These are phyloP conservation scores for Ceratocystis cacaofunesta DNA, from an alignment of 2,329 filamentous ascomycete genomes.

Conservation along the genomic window DNA sequence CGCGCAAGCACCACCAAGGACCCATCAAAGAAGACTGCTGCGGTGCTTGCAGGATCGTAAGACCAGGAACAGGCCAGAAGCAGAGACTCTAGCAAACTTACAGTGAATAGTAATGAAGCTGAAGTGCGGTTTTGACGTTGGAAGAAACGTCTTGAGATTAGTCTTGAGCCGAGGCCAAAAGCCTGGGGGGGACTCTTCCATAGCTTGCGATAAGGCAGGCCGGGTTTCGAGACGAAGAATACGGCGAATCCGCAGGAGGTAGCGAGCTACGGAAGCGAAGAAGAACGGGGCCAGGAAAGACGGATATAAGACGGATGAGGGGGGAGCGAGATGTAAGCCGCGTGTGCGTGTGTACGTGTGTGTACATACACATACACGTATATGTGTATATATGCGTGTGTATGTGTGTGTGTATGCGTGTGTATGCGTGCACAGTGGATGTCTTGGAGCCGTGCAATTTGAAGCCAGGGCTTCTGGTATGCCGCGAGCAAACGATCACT, in stretches of 20 bases:
- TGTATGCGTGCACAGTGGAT: neutral
- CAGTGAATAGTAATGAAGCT: constrained; percentile 75
- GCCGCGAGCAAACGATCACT: neutral
- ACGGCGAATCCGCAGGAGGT: neutral
- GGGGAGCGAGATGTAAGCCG: neutral
- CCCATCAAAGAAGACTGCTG: neutral
- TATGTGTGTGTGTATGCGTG: neutral
- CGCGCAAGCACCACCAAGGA: neutral
- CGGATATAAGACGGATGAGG: neutral
- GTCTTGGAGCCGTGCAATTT: neutral
- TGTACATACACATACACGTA: too few relatives aligned
- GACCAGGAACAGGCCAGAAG: neutral
- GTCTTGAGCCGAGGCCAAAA: constrained; percentile 32
- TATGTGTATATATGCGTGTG: neutral
- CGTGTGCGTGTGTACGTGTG: neutral
- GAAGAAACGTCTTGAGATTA: constrained; percentile 38
- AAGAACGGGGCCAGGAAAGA: neutral
- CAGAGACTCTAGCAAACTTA: constrained; percentile 28
- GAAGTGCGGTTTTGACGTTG: constrained; percentile 50
- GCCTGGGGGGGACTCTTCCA: constrained; percentile 16
- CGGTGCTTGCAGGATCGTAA: constrained; percentile 7
- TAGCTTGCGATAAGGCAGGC: neutral
- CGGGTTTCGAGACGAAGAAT: neutral
- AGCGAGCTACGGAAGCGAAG: neutral
- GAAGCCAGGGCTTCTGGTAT: neutral